Evolutionary conservation across 495 filamentous ascomycete genomes (phyloP).

Genomic region (Trichoderma reesei): DNA sequence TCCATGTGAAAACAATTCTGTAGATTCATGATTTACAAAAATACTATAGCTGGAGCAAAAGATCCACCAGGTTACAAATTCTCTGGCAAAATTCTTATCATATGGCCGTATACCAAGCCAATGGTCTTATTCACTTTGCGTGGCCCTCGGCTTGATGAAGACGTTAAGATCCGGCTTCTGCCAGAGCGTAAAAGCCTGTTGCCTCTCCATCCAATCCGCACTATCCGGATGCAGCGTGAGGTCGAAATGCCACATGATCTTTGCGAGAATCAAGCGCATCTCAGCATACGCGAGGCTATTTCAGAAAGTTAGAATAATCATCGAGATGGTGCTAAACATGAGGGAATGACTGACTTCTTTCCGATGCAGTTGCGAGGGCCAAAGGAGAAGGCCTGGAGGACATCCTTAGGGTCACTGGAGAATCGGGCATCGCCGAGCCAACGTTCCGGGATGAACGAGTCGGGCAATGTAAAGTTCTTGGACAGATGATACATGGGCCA

Average conservation of each 20-base stretch:
- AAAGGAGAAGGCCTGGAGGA: constrained; percentile 45
- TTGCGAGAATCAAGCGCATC: constrained; percentile 29
- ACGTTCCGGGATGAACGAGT: constrained; percentile 41
- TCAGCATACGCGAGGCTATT: constrained; percentile 29
- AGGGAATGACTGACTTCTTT: constrained; percentile 29
- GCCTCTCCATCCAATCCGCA: constrained; percentile 17
- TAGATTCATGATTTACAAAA: too few relatives aligned
- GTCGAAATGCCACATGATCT: constrained; percentile 25
- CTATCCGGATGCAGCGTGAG: constrained; percentile 11
- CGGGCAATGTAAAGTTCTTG: constrained; percentile 27
- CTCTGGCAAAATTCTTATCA: too few relatives aligned
- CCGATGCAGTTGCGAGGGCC: constrained; percentile 54
- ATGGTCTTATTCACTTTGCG: too few relatives aligned
- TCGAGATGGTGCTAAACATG: not conserved
- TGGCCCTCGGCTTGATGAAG: not conserved
- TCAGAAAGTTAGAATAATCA: not conserved
- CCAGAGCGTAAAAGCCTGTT: constrained; percentile 20
- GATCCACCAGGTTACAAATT: too few relatives aligned
- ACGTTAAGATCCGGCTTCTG: constrained; percentile 15
- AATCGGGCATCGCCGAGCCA: constrained; percentile 37
- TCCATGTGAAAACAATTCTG: too few relatives aligned
- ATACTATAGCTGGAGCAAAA: too few relatives aligned
- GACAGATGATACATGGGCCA: constrained; percentile 31
- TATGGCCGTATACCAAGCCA: too few relatives aligned
- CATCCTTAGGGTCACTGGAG: constrained; percentile 35